These are phyloP conservation scores for Phaffomyces opuntiae DNA, from an alignment of 805 yeast genomes.

Conservation along the genomic window DNA sequence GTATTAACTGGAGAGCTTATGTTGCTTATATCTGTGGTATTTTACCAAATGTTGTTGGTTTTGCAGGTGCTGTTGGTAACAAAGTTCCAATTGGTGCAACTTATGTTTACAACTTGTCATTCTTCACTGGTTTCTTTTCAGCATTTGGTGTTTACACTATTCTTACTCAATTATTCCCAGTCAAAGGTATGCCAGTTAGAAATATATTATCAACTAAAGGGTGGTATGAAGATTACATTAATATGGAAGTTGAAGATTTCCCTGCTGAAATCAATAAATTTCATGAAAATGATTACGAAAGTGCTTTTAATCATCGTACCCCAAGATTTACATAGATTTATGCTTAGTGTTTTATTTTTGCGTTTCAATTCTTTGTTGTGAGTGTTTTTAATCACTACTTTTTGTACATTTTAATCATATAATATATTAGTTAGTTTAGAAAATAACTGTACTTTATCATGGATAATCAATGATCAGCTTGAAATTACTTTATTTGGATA, in stretches of 20 bases:
- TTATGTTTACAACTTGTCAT: slow-evolving; percentile 64
- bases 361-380: neutral
- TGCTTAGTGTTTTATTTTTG: neutral
- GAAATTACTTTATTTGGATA: too few relatives aligned
- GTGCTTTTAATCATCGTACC: neutral
- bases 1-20: slow-evolving; percentile 80
- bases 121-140: slow-evolving; percentile 65
- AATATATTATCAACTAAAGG: slow-evolving; percentile 39
- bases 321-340: neutral
- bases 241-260: slow-evolving; percentile 12
- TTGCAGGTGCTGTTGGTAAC: slow-evolving; percentile 76
- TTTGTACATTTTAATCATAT: too few relatives aligned
- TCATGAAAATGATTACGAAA: slow-evolving; percentile 18
- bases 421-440: too few relatives aligned
- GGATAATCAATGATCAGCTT: too few relatives aligned
- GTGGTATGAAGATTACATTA: slow-evolving; percentile 32
- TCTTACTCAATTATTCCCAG: slow-evolving; percentile 47
- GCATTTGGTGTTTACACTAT: slow-evolving; percentile 49
- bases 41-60: slow-evolving; percentile 79
- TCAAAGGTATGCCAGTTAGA: slow-evolving; percentile 36
- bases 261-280: slow-evolving; percentile 7
- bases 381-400: neutral
- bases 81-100: slow-evolving; percentile 76
- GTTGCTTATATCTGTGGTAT: slow-evolving; percentile 77
- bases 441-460: too few relatives aligned